Evolutionary conservation across 352 stramenopile genomes (phyloP), one percentile per base, ranked within the genome.

Genomic region (Phytophthora palmivora): DNA sequence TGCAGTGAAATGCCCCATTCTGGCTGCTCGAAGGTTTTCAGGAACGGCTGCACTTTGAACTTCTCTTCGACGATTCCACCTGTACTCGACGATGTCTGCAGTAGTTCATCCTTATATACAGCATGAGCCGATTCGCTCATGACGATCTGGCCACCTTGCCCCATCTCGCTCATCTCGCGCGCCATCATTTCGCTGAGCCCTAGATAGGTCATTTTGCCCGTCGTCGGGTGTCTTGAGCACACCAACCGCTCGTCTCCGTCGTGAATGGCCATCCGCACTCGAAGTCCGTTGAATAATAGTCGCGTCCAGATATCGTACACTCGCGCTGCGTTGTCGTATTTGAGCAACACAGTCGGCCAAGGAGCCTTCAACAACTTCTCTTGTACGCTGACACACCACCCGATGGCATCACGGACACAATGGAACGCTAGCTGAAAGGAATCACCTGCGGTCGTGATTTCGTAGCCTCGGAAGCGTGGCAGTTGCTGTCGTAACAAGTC

Each of bases 341-440:
- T 70, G 7, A 87, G 51, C 30, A 93, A 47, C 4, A 65, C 58
- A 4, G 63, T 47, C 0, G 85, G 83, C 85, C 85, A 94, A 16
- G 72, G 42, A 8, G 74, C 70, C 33, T 82, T 79, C 21, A 92
- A 51, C 21, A 94, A 67, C 60, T 83, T 82, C 54, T 87, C 58
- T 66, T 94, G 86, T 11, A 91, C 70, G 30, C 70, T 74, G 24
- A 92, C 52, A 44, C 80, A 91, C 63, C 69, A 95, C 14, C 41
- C 67, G 22, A 93, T 80, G 16, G 86, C 84, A 43, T 92, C 82
- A 11, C 68, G 67, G 28, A 93, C 70, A 15, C 39, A 74, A 63
- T 92, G 79, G 67, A 95, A 95, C 22, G 80, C 84, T 16, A 95
- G 63, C 59, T 95, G 80, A 57, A 95, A 95, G 14, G 86, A 79